Evolutionary conservation across 2,329 filamentous ascomycete species (phyloP).

Genomic region (Cladophialophora psammophila): DNA sequence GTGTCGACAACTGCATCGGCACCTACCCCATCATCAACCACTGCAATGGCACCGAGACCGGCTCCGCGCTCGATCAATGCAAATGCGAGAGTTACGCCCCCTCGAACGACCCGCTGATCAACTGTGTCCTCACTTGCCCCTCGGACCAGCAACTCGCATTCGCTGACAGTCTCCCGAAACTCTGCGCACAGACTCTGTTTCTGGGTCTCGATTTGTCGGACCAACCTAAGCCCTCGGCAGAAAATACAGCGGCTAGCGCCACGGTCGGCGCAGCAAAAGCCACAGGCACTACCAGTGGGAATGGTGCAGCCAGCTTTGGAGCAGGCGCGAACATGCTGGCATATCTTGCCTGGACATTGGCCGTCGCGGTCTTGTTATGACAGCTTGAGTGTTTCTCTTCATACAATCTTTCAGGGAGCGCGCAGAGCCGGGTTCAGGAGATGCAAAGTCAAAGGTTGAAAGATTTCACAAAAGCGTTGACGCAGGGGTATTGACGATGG

Average conservation of each 20-base stretch:
- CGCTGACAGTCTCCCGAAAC: constrained; percentile 22
- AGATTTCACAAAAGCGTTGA: too few species aligned
- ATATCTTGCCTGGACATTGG: not conserved
- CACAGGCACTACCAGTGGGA: constrained; percentile 6
- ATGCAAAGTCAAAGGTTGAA: too few species aligned
- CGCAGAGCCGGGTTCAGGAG: too few species aligned
- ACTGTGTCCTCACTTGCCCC: constrained; percentile 26
- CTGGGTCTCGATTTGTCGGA: constrained; percentile 24
- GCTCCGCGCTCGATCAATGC: constrained; percentile 29
- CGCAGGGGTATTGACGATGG: too few species aligned
- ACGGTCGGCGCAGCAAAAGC: constrained; percentile 1
- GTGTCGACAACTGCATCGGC: constrained; percentile 19
- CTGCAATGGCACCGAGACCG: constrained; percentile 33
- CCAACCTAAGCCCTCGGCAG: constrained; percentile 3
- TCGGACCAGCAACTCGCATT: constrained; percentile 23
- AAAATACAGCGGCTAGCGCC: constrained; percentile 12
- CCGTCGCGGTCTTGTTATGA: not conserved
- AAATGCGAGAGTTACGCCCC: constrained; percentile 25
- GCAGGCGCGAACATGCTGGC: not conserved
- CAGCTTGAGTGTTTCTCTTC: not conserved
- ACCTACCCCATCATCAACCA: constrained; percentile 18
- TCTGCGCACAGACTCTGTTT: constrained; percentile 27
- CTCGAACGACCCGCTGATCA: constrained; percentile 23
- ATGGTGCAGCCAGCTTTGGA: not conserved
- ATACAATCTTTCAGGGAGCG: too few species aligned